These are phyloP conservation scores for Quercus agrifolia DNA, from an alignment of 306 rosid genomes.

Conservation along the genomic window DNA sequence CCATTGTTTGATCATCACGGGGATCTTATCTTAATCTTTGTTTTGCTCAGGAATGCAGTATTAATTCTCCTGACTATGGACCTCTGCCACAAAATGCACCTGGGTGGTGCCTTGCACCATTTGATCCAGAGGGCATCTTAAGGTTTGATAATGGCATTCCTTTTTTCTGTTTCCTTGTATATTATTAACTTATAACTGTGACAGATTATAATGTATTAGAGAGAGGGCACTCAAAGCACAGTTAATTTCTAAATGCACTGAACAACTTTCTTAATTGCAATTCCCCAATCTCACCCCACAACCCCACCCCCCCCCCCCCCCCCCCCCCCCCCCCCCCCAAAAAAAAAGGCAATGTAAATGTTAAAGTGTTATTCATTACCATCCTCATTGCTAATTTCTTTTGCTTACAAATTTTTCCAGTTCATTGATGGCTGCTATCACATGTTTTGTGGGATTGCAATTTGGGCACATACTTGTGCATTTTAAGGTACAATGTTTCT, in stretches of 20 bases:
- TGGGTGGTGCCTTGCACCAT: conserved; percentile 78
- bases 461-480: conserved; percentile 67
- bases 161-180: conserved; percentile 13
- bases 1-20: conserved; percentile 6
- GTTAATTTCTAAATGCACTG: not conserved
- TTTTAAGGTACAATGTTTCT: conserved; percentile 42
- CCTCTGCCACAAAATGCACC: conserved; percentile 71
- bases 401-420: conserved; percentile 38
- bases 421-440: conserved; percentile 76
- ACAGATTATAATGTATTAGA: too few species aligned
- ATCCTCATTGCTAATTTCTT: conserved; percentile 19
- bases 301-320: too few species aligned
- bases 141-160: conserved; percentile 38
- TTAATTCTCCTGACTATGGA: conserved; percentile 75
- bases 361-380: not conserved
- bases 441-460: conserved; percentile 67
- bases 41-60: conserved; percentile 66
- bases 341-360: not conserved
- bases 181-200: not conserved
- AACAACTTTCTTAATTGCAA: not conserved
- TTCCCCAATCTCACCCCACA: accelerated
- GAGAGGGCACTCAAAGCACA: not conserved
- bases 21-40: conserved; percentile 17
- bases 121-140: conserved; percentile 78
- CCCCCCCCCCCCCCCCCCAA: too few species aligned